These are phyloP conservation scores for Datura wrightii DNA, from an alignment of 257 asterid genomes.

Conservation along the genomic window DNA sequence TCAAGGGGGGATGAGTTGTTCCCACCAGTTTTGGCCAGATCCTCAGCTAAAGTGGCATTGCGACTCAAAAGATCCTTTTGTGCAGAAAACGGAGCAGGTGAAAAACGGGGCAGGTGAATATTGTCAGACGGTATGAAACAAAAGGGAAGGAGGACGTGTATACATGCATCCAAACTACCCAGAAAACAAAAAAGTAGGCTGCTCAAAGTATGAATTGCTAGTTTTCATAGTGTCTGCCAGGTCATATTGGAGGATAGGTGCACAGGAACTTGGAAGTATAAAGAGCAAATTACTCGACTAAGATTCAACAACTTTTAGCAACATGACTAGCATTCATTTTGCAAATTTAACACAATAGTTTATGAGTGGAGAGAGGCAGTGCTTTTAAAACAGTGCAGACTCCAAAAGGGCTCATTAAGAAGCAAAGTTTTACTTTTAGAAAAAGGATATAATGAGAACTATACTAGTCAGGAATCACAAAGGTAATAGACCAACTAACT, in stretches of 20 bases:
- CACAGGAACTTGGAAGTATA: not conserved
- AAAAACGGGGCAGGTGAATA: not conserved
- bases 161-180: not conserved
- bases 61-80: conserved; percentile 87
- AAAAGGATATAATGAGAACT: not conserved
- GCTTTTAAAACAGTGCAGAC: not conserved
- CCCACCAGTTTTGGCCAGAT: conserved; percentile 71
- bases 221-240: not conserved
- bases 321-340: conserved; percentile 24
- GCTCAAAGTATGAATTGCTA: not conserved
- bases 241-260: not conserved
- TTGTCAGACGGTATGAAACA: conserved; percentile 23
- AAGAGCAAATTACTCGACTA: not conserved
- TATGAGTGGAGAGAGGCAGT: conserved; percentile 19
- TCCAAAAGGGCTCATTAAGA: not conserved
- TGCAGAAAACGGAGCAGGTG: not conserved
- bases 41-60: conserved; percentile 82
- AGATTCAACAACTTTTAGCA: conserved; percentile 1
- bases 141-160: conserved; percentile 2
- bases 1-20: conserved; percentile 58
- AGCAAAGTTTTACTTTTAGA: not conserved
- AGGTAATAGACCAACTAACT: not conserved
- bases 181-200: not conserved
- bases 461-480: not conserved
- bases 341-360: not conserved